These are phyloP conservation scores for Penicillium canescens DNA, from an alignment of 495 filamentous ascomycete species.

Conservation along the genomic window DNA sequence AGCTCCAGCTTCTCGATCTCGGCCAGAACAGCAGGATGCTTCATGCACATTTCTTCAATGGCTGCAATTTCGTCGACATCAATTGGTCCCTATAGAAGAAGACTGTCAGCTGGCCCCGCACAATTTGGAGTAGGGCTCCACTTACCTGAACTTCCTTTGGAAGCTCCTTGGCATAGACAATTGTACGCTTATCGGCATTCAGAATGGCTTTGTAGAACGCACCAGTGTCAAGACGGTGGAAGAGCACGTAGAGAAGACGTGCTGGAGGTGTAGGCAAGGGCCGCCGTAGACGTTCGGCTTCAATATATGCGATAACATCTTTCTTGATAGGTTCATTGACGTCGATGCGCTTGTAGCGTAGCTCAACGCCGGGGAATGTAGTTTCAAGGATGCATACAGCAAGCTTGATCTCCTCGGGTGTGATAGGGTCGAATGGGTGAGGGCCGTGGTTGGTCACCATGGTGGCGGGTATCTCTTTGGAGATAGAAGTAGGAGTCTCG, in stretches of 20 bases:
- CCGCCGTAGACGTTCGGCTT: slow-evolving; percentile 36
- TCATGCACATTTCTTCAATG: slow-evolving; percentile 42
- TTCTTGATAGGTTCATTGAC: slow-evolving; percentile 41
- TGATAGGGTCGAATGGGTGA: slow-evolving; percentile 45
- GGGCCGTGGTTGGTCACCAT: slow-evolving; percentile 18
- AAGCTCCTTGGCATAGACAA: slow-evolving; percentile 39
- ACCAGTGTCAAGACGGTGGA: slow-evolving; percentile 40
- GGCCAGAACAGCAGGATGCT: slow-evolving; percentile 40
- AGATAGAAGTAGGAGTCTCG: neutral
- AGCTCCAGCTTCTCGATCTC: slow-evolving; percentile 46
- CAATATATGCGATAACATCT: slow-evolving; percentile 38
- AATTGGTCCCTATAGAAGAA: slow-evolving; percentile 31
- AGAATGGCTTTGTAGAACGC: slow-evolving; percentile 40
- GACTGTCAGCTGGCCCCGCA: slow-evolving; percentile 6
- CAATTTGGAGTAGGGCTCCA: neutral
- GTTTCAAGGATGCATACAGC: slow-evolving; percentile 38
- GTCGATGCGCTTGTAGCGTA: slow-evolving; percentile 44
- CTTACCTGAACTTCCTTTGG: slow-evolving; percentile 43
- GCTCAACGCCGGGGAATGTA: slow-evolving; percentile 31
- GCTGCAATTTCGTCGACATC: slow-evolving; percentile 42
- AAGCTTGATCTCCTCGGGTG: slow-evolving; percentile 39
- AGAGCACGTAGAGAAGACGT: slow-evolving; percentile 40
- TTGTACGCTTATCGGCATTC: slow-evolving; percentile 32
- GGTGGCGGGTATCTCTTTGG: neutral
- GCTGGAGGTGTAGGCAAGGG: slow-evolving; percentile 33